A percentile compares a stretch with the other conserved stretches of the same genome.
Evolutionary conservation across 2,329 filamentous ascomycete species (phyloP).

Genomic region (Monilinia vaccinii-corymbosi): DNA sequence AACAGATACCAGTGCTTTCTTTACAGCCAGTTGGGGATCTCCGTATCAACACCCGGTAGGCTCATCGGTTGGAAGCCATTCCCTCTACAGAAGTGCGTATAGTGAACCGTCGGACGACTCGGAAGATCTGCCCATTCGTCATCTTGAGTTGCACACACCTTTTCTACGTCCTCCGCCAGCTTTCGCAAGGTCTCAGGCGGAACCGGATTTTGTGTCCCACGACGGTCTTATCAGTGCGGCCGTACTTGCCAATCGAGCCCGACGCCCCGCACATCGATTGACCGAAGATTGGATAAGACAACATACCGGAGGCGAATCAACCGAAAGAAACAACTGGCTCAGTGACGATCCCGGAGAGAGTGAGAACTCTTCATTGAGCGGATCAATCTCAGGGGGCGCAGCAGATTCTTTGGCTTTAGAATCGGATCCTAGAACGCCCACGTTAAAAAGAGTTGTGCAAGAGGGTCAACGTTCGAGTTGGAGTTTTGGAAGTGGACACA

Average conservation of each 20-base stretch:
- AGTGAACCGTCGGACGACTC: conserved; percentile 51
- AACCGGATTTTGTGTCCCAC: conserved; percentile 31
- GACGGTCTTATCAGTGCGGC: conserved; percentile 38
- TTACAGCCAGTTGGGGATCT: conserved; percentile 83
- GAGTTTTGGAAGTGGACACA: conserved; percentile 16
- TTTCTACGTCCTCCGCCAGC: conserved; percentile 50
- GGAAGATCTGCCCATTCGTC: conserved; percentile 52
- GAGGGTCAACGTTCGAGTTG: conserved; percentile 17
- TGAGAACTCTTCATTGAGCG: conserved; percentile 66
- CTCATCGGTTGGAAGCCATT: conserved; percentile 11
- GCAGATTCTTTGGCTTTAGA: conserved; percentile 35
- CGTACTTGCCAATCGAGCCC: conserved; percentile 53
- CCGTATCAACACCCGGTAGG: conserved; percentile 62
- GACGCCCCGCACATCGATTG: conserved; percentile 51
- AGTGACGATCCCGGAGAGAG: conserved; percentile 68
- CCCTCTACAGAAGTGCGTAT: conserved; percentile 29
- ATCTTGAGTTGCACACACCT: conserved; percentile 52
- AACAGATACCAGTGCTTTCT: conserved; percentile 37
- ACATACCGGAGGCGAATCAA: conserved; percentile 61
- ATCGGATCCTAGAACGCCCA: conserved; percentile 28
- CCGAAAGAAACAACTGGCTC: conserved; percentile 71
- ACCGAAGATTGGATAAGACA: conserved; percentile 83
- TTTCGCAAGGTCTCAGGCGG: conserved; percentile 29
- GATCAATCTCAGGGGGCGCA: conserved; percentile 46
- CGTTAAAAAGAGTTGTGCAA: conserved; percentile 25